phyloP scores from a whole-genome alignment of 1,284 basidiomycete species.

The Anthracocystis setariae region DNA sequence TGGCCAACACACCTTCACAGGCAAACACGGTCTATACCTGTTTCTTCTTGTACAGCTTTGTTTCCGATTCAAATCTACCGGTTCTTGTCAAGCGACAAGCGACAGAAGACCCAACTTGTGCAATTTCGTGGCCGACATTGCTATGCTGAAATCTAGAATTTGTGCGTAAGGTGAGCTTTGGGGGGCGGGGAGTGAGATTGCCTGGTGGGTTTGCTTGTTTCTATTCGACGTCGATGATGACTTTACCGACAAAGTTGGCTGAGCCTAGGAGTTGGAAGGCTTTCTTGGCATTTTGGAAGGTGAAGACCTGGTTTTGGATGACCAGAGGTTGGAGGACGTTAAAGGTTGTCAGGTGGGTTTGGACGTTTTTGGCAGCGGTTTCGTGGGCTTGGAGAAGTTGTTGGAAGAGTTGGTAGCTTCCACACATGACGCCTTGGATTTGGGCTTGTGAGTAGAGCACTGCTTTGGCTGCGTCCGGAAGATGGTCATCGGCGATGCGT shows the following conservation, averaged over 20 bases:
- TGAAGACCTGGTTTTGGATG: constrained; percentile 19
- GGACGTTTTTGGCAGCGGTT: constrained; percentile 9
- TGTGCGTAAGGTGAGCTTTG: too few species aligned
- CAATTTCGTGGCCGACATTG: too few species aligned
- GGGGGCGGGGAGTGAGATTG: too few species aligned
- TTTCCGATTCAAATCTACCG: background rate
- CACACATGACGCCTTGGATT: constrained; percentile 43
- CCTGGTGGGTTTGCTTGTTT: too few species aligned
- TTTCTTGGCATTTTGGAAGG: constrained; percentile 30
- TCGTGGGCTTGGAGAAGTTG: constrained; percentile 34
- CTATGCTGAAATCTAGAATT: too few species aligned
- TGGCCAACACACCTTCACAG: background rate
- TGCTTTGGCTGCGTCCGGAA: constrained; percentile 31
- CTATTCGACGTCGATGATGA: constrained; percentile 37
- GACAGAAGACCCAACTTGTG: too few species aligned
- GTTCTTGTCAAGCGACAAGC: background rate
- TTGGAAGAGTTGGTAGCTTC: constrained; percentile 42
- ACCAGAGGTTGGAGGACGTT: constrained; percentile 33
- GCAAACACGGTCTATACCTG: constrained; percentile 5
- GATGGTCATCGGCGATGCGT: background rate
- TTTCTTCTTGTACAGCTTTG: constrained; percentile 15
- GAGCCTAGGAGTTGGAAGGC: constrained; percentile 31
- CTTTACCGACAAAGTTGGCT: constrained; percentile 42
- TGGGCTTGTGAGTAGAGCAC: constrained; percentile 36
- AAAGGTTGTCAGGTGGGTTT: background rate